phyloP scores from a whole-genome alignment of 257 asterid genomes.

The Nemophila menziesii region DNA sequence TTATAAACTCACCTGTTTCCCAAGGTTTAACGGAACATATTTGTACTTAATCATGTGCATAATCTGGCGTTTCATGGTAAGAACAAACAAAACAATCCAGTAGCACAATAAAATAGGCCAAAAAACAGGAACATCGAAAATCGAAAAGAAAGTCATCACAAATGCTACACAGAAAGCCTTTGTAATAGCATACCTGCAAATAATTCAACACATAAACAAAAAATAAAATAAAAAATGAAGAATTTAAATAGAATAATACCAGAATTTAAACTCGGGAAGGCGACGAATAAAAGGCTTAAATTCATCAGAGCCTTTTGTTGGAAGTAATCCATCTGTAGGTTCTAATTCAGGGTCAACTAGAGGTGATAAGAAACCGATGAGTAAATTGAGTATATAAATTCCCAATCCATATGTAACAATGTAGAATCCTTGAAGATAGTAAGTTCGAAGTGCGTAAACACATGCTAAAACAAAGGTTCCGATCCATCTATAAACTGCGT shows the following conservation, averaged over 20 bases:
- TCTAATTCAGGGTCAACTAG: slow-evolving; percentile 60
- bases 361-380: slow-evolving; percentile 90
- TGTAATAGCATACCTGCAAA: slow-evolving; percentile 84
- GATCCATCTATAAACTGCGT: slow-evolving; percentile 68
- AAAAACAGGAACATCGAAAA: slow-evolving; percentile 86
- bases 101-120: slow-evolving; percentile 85
- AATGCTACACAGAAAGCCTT: slow-evolving; percentile 79
- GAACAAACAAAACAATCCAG: slow-evolving; percentile 77
- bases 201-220: neutral
- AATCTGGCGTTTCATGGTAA: slow-evolving; percentile 90
- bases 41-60: slow-evolving; percentile 86
- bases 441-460: slow-evolving; percentile 66
- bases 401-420: slow-evolving; percentile 82
- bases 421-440: slow-evolving; percentile 76
- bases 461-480: slow-evolving; percentile 45
- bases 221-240: neutral
- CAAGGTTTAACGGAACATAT: slow-evolving; percentile 69
- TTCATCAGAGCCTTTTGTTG: slow-evolving; percentile 95
- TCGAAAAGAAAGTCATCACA: slow-evolving; percentile 71
- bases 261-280: slow-evolving; percentile 94
- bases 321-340: slow-evolving; percentile 51
- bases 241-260: slow-evolving; percentile 27
- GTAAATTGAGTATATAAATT: slow-evolving; percentile 77
- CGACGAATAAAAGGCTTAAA: slow-evolving; percentile 96
- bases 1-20: slow-evolving; percentile 58